Percentiles rank a stretch among this genome's conserved stretches.
These are phyloP conservation scores for Alnus rubra DNA, from an alignment of 306 rosid species.

Conservation along the genomic window DNA sequence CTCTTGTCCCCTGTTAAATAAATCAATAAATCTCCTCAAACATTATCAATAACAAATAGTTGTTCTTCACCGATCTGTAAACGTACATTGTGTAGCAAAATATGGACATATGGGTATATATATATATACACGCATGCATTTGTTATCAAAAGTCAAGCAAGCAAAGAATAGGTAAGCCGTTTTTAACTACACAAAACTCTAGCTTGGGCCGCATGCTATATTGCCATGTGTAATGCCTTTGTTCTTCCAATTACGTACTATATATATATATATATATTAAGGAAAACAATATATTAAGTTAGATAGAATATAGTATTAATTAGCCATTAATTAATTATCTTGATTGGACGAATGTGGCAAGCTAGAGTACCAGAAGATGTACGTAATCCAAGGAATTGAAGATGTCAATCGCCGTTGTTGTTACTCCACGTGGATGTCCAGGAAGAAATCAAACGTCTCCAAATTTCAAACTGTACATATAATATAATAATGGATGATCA, in stretches of 20 bases:
- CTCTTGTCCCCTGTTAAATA: neutral
- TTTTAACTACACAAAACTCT: neutral
- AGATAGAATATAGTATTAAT: neutral
- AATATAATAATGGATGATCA: no score
- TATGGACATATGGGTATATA: neutral
- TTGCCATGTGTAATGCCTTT: neutral
- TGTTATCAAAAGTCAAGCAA: neutral
- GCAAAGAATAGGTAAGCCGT: neutral
- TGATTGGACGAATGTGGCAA: no score
- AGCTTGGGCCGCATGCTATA: neutral
- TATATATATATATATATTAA: neutral
- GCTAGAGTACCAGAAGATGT: no score
- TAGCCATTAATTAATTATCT: neutral
- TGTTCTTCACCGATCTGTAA: neutral
- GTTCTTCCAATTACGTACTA: neutral
- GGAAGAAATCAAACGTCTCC: neutral
- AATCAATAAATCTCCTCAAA: neutral
- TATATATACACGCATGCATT: neutral
- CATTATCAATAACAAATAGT: neutral
- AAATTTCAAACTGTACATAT: neutral
- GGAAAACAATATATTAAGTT: neutral
- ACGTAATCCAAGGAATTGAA: slow-evolving; percentile 7
- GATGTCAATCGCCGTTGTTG: slow-evolving; percentile 20
- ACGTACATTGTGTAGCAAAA: neutral
- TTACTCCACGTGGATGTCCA: slow-evolving; percentile 56